Percentiles rank a stretch among this genome's conserved stretches.
These are phyloP conservation scores for Tylopilus felleus DNA, from an alignment of 768 basidiomycete species.

Conservation along the genomic window DNA sequence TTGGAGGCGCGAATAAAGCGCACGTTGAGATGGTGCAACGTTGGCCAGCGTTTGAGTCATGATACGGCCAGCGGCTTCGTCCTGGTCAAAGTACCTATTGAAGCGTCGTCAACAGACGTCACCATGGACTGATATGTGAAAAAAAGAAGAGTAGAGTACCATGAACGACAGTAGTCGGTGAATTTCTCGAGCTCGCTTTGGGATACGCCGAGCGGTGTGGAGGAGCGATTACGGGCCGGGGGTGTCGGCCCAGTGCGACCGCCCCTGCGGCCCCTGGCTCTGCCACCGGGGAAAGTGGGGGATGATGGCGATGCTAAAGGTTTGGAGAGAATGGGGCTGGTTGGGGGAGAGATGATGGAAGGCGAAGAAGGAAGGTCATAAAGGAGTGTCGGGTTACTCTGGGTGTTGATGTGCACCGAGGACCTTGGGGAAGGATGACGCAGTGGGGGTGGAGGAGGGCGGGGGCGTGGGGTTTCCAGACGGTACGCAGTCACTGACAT, in stretches of 20 bases:
- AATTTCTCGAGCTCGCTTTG: conserved; percentile 75
- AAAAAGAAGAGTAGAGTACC: conserved; percentile 43
- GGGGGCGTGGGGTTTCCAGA: conserved; percentile 60
- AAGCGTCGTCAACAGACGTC: conserved; percentile 8
- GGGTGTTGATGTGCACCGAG: conserved; percentile 40
- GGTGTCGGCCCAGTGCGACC: conserved; percentile 51
- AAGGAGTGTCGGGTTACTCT: conserved; percentile 61
- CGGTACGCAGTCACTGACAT: conserved; percentile 66
- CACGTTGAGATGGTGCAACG: conserved; percentile 78
- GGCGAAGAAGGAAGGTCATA: conserved; percentile 69
- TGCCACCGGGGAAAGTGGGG: conserved; percentile 48
- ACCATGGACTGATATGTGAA: background rate
- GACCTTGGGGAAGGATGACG: conserved; percentile 47
- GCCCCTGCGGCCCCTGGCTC: conserved; percentile 47
- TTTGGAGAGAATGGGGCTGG: conserved; percentile 44
- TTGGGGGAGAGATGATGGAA: conserved; percentile 52
- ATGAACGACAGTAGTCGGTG: conserved; percentile 71
- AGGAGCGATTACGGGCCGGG: conserved; percentile 57
- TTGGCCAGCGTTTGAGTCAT: conserved; percentile 83
- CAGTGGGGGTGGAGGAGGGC: conserved; percentile 56
- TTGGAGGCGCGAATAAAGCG: conserved; percentile 83
- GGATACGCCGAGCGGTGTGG: conserved; percentile 64
- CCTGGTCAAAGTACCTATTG: conserved; percentile 79
- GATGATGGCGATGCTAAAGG: conserved; percentile 53
- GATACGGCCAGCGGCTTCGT: conserved; percentile 68